A percentile compares a stretch with the other conserved stretches of the same genome.
Evolutionary conservation across 768 basidiomycete genomes (phyloP).

Genomic region (Pleurotus platypus): DNA sequence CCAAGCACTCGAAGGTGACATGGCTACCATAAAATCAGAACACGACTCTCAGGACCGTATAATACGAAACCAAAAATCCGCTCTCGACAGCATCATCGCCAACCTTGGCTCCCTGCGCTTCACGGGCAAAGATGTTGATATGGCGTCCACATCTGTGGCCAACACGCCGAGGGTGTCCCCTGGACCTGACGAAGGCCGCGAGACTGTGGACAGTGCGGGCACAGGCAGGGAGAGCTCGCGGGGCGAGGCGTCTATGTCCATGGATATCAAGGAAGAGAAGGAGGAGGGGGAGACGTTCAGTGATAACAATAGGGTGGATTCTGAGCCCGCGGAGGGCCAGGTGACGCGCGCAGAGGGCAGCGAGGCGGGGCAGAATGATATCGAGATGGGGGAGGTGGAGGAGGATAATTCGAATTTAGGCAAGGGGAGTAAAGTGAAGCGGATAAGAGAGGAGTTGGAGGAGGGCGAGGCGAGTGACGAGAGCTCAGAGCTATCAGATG

Average conservation of each 20-base stretch:
- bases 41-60: conserved; percentile 69
- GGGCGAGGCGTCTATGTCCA: conserved; percentile 17
- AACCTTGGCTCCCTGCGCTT: conserved; percentile 61
- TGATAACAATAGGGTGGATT: conserved; percentile 11
- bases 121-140: conserved; percentile 65
- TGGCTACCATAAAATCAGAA: conserved; percentile 68
- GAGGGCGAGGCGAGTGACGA: conserved; percentile 85
- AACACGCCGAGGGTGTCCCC: conserved; percentile 49
- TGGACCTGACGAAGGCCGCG: conserved; percentile 29
- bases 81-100: conserved; percentile 61
- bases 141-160: conserved; percentile 32
- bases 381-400: conserved; percentile 90
- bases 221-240: conserved; percentile 14
- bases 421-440: conserved; percentile 47
- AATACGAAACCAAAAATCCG: conserved; percentile 64
- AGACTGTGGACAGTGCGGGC: conserved; percentile 16
- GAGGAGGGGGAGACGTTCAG: conserved; percentile 30
- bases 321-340: not conserved
- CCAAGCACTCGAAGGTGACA: conserved; percentile 69
- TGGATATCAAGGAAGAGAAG: conserved; percentile 33
- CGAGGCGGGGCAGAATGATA: conserved; percentile 50
- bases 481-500: conserved; percentile 75
- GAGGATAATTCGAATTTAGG: conserved; percentile 52
- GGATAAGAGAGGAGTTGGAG: conserved; percentile 65
- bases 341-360: conserved; percentile 9